phyloP scores from a whole-genome alignment of 257 asterid species.

The Nicotiana otophora region DNA sequence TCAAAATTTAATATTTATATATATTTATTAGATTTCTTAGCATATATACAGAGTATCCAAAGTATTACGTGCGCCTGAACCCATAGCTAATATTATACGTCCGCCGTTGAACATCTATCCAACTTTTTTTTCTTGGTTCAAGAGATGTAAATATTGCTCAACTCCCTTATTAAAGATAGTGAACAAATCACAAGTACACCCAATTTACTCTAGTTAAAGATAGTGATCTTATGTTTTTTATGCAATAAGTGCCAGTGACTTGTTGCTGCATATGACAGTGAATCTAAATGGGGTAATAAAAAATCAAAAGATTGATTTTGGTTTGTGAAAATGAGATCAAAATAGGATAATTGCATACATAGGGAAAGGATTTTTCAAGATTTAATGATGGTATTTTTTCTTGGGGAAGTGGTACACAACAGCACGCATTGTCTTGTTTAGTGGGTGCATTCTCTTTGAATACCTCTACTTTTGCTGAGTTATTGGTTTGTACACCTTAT shows the following conservation, averaged over 20 bases:
- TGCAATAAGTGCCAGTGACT: neutral
- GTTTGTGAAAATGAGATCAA: conserved; percentile 6
- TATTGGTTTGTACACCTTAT: conserved; percentile 9
- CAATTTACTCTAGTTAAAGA: no score
- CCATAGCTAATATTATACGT: no score
- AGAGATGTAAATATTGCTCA: no score
- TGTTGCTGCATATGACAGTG: neutral
- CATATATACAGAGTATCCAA: no score
- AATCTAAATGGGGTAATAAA: neutral
- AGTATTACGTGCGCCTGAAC: no score
- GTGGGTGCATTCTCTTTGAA: conserved; percentile 40
- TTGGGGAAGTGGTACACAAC: conserved; percentile 56
- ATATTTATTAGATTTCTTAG: no score
- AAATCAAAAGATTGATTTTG: neutral
- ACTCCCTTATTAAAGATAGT: no score
- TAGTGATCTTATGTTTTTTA: no score
- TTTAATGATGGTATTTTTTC: conserved; percentile 15
- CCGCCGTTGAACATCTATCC: no score
- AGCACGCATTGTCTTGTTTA: conserved; percentile 54
- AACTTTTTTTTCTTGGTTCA: no score
- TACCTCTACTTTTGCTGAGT: conserved; percentile 14
- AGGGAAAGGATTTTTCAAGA: conserved; percentile 9
- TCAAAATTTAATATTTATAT: no score
- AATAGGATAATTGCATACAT: neutral
- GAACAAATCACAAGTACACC: no score